Base-by-base conservation (phyloP, 441 rosid species). In the Brassica balearica region DNA sequence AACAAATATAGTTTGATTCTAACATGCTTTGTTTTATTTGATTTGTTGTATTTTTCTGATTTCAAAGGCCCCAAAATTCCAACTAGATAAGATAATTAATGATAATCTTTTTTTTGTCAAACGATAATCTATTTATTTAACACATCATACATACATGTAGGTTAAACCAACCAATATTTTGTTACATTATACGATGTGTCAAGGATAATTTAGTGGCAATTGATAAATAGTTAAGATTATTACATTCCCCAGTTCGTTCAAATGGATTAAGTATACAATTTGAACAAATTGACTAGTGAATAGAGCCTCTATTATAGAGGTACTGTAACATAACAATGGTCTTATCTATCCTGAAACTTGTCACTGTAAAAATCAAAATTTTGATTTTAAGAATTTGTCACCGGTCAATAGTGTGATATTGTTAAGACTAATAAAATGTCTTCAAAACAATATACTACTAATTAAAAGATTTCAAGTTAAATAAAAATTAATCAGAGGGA, bases 341-440 rank as follows among this genome's bases (percentile, higher is more conserved):
- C 14, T 2, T 11, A 43, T 43, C 14, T 46, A n/a, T 11, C 56
- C 19, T 51, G 19, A 14, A 51, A 51, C 19, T 51, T 14, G 56
- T 51, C 56, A 51, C 56, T 14, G 0, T 36, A 36, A 51, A 51
- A 51, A 14, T 5, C 19, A 12, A 51, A n/a, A 51, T 2, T 53
- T 53, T 53, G 59, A 6, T 56, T 56, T 56, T 19, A 56, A 19
- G 61, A 56, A 56, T 56, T 56, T 56, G 22, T 55, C 60, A 17
- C 60, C 22, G 60, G 25, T 56, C 61, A 17, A 7, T 8, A 19
- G 23, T 7, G 11, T 17, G 23, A 55, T 17, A 55, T 55, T 36
- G 22, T 55, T 15, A 17, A 55, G 17, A 56, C 23, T 19, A 56
- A 19, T 17, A 56, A 56, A 15, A 53, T 53, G 20, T 53, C 22